Evolutionary conservation across 176 grass and related monocot species (phyloP).

Genomic region (Musa troglodytarum): DNA sequence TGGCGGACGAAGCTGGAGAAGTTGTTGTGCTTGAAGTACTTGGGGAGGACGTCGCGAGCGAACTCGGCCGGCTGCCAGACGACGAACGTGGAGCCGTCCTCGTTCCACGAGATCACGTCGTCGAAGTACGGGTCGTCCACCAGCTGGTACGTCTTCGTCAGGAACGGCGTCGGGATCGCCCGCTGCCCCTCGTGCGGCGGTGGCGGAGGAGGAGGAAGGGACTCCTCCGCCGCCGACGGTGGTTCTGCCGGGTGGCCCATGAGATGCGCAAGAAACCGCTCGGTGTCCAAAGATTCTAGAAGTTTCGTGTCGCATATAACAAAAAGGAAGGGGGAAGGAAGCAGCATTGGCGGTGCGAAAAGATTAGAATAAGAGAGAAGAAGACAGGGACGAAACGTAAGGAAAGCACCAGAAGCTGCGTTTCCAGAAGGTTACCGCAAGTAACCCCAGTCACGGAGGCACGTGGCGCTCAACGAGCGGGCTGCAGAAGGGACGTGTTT

Average conservation of each 20-base stretch:
- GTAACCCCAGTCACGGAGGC: too few relatives aligned
- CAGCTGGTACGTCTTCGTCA: background rate
- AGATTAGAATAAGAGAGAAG: too few relatives aligned
- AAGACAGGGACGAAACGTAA: too few relatives aligned
- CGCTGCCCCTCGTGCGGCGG: background rate
- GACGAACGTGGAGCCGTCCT: slow-evolving; percentile 3
- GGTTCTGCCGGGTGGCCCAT: background rate
- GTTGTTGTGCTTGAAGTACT: background rate
- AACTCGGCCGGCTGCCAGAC: slow-evolving; percentile 1
- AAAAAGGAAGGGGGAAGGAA: too few relatives aligned
- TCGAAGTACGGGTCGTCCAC: background rate
- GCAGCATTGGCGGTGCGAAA: too few relatives aligned
- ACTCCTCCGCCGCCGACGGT: background rate
- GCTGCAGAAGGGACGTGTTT: too few relatives aligned
- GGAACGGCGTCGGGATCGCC: background rate
- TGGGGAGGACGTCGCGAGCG: background rate
- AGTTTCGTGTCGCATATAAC: too few relatives aligned
- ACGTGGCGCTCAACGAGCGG: too few relatives aligned
- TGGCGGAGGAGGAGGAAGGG: background rate
- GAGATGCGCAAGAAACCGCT: too few relatives aligned
- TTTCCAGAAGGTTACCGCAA: too few relatives aligned
- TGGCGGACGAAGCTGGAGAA: slow-evolving; percentile 19
- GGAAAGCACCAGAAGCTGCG: too few relatives aligned
- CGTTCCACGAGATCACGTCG: background rate
- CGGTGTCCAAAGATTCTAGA: too few relatives aligned